Evolutionary conservation across 1,139 yeast species (phyloP).

Genomic region (Yamadazyma buinensis): DNA sequence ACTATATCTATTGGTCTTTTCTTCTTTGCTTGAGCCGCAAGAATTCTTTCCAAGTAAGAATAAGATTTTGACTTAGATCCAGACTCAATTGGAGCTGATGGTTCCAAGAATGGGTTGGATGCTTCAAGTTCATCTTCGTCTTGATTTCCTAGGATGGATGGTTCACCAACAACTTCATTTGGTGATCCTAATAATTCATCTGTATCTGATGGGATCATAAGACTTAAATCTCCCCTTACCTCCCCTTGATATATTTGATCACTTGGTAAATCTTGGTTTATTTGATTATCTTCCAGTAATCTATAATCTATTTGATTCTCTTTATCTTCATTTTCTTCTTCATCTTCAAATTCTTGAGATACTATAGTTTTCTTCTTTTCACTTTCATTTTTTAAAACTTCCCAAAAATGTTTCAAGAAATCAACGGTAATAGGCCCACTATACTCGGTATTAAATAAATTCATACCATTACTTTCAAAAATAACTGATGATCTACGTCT

Average conservation of each 20-base stretch:
- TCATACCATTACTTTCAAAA: slow-evolving; percentile 20
- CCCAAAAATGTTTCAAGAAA: slow-evolving; percentile 34
- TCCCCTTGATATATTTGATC: not conserved
- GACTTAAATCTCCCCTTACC: slow-evolving; percentile 6
- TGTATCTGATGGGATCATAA: slow-evolving; percentile 7
- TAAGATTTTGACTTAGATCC: slow-evolving; percentile 4
- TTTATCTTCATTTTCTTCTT: not conserved
- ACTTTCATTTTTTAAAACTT: slow-evolving; percentile 23
- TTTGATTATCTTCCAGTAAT: not conserved
- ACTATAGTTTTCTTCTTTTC: not conserved
- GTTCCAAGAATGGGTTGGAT: slow-evolving; percentile 6
- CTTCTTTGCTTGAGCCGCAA: slow-evolving; percentile 17
- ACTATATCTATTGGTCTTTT: not conserved
- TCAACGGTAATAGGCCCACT: slow-evolving; percentile 40
- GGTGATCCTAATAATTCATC: slow-evolving; percentile 6
- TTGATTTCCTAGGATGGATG: not conserved
- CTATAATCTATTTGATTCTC: not conserved
- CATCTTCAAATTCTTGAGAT: not conserved
- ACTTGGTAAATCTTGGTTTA: not conserved
- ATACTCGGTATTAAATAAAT: slow-evolving; percentile 28
- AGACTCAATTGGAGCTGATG: not conserved
- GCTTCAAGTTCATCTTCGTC: slow-evolving; percentile 1
- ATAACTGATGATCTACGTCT: slow-evolving; percentile 33
- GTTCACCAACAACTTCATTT: not conserved
- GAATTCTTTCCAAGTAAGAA: slow-evolving; percentile 31